Evolutionary conservation across 202 grass and related monocot species (phyloP).

Genomic region (Tripidium arundinaceum): DNA sequence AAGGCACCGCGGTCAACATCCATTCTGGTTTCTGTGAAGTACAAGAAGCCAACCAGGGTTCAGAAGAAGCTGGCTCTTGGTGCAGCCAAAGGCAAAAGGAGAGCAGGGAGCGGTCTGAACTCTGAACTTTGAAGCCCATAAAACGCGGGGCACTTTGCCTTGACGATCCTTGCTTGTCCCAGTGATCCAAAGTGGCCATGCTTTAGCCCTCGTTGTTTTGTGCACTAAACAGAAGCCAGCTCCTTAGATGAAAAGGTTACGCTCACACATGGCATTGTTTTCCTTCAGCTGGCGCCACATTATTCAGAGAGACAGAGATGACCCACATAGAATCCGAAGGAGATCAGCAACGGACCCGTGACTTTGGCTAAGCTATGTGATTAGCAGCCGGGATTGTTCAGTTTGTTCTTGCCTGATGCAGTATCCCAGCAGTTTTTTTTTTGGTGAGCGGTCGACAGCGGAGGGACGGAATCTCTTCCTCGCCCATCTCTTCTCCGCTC

Average conservation of each 20-base stretch:
- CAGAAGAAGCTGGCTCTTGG: constrained; percentile 16
- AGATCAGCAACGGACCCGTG: too few relatives aligned
- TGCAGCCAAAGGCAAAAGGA: constrained; percentile 12
- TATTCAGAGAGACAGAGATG: not conserved
- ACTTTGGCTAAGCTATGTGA: too few relatives aligned
- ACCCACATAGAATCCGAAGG: not conserved
- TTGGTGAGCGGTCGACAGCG: too few relatives aligned
- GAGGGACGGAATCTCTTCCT: too few relatives aligned
- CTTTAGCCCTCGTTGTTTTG: not conserved
- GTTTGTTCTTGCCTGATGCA: constrained; percentile 3
- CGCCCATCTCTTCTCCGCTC: too few relatives aligned
- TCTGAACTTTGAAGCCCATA: not conserved
- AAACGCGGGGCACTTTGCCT: not conserved
- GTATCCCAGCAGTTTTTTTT: too few relatives aligned
- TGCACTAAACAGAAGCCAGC: not conserved
- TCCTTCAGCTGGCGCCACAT: not conserved
- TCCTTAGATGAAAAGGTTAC: not conserved
- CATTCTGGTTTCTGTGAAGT: not conserved
- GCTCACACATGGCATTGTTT: constrained; percentile 10
- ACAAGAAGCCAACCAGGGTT: too few relatives aligned
- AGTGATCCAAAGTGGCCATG: not conserved
- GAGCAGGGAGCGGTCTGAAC: not conserved
- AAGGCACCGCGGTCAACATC: not conserved
- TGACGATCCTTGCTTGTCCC: constrained; percentile 3
- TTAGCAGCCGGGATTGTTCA: not conserved